Evolutionary conservation across 371 early-diverging fungal species (phyloP), one percentile per base, ranked within the genome.

Genomic region (Mucor mucedo): DNA sequence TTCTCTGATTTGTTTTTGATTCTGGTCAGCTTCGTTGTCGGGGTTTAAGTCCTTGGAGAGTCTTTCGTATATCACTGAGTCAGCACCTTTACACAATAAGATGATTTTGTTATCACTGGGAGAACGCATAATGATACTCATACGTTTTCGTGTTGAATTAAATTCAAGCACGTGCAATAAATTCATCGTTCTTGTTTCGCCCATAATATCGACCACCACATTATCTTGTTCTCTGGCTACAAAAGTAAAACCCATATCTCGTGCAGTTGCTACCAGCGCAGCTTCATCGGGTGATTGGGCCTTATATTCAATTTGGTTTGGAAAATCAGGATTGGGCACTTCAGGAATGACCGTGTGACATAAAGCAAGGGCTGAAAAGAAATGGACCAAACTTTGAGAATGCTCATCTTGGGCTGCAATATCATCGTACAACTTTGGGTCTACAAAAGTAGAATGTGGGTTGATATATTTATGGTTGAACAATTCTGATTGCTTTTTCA

Each of bases 251-350:
- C 97, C 97, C 16, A 94, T 84, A 64, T 95, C 93, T 28, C 91
- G 79, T 0, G 96, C 96, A 0, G 95, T 93, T 1, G 90, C 84
- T 0, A 98, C 96, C 41, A 98, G 73, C 1, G 98, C 98, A 0
- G 94, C 92, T 68, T 97, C 97, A 65, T 96, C 98, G 0, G 97
- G 97, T 2, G 94, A 94, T 73, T 96, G 95, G 1, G 97, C 96
- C 71, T 92, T 91, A 83, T 96, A 96, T 21, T 85, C 87, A 30
- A 93, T 83, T 2, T 70, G 50, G 55, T 79, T 65, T 6, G 85
- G 84, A 2, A 21, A 35, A 13, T 73, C 73, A 1, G 74, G 73
- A 30, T 81, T 76, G 27, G 82, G 79, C 0, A 74, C 69, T 55
- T 90, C 89, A 21, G 84, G 78, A 35, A 92, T 80, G 69, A 90